A percentile compares a stretch with the other conserved stretches of the same genome.
phyloP scores from a whole-genome alignment of 805 yeast genomes.

The Priceomyces medius region DNA sequence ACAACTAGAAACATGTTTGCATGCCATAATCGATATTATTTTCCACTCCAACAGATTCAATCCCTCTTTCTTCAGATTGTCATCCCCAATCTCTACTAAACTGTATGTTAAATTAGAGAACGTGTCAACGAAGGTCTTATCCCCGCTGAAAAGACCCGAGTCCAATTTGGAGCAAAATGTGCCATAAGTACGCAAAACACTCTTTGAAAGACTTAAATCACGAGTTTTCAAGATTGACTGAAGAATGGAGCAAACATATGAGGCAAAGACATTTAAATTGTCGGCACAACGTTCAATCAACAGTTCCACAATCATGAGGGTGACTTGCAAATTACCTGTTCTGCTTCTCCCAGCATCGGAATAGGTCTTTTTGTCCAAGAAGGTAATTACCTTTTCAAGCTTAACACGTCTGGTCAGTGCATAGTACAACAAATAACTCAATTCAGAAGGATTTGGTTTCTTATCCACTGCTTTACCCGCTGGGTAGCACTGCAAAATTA shows the following conservation, averaged over 20 bases:
- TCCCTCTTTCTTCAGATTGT: slow-evolving; percentile 9
- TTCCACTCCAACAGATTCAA: slow-evolving; percentile 48
- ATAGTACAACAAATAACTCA: slow-evolving; percentile 82
- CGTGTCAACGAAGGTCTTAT: slow-evolving; percentile 50
- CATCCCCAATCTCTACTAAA: slow-evolving; percentile 17
- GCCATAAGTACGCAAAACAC: slow-evolving; percentile 47
- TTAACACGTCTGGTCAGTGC: slow-evolving; percentile 88
- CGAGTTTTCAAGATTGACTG: slow-evolving; percentile 47
- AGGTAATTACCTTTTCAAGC: slow-evolving; percentile 78
- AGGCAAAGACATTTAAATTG: slow-evolving; percentile 80
- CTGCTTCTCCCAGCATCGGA: slow-evolving; percentile 61
- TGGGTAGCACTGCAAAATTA: slow-evolving; percentile 90
- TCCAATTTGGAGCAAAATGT: slow-evolving; percentile 50
- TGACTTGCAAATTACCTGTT: slow-evolving; percentile 80
- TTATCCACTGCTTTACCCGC: slow-evolving; percentile 83
- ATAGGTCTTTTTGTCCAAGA: slow-evolving; percentile 59
- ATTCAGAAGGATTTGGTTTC: slow-evolving; percentile 88
- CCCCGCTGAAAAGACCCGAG: slow-evolving; percentile 64
- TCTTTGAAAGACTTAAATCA: slow-evolving; percentile 63
- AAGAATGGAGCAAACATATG: slow-evolving; percentile 62
- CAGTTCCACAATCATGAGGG: slow-evolving; percentile 66
- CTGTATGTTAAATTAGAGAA: slow-evolving; percentile 37
- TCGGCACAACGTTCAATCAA: slow-evolving; percentile 76
- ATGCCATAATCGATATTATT: slow-evolving; percentile 39
- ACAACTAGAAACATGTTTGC: slow-evolving; percentile 39